These are phyloP conservation scores for Pleurozium schreberi DNA, from an alignment of 225 moss, liverwort and hornwort genomes.

Conservation along the genomic window DNA sequence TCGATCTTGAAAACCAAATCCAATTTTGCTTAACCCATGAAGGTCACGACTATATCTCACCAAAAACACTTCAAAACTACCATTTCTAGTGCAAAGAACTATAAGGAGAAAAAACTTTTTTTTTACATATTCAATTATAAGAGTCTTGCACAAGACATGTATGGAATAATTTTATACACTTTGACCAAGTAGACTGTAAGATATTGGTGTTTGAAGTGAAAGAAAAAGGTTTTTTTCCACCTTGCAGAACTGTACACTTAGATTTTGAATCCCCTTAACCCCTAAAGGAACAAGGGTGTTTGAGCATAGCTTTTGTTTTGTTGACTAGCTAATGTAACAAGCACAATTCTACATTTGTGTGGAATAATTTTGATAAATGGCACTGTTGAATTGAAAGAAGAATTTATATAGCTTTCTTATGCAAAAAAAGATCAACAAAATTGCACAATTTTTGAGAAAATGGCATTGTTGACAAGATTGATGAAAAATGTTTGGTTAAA, in stretches of 20 bases:
- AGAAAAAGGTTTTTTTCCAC: background rate
- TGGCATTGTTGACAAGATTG: too few species aligned
- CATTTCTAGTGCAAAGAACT: background rate
- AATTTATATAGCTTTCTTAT: too few species aligned
- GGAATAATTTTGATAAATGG: too few species aligned
- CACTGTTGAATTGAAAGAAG: too few species aligned
- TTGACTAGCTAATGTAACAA: too few species aligned
- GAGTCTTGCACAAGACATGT: background rate
- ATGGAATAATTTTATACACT: background rate
- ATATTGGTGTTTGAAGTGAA: background rate
- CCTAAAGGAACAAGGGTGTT: too few species aligned
- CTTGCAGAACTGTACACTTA: background rate
- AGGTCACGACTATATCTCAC: background rate
- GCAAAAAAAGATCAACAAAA: too few species aligned
- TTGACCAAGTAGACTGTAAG: background rate
- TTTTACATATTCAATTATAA: background rate
- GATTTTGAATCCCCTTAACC: background rate
- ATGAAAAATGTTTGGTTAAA: too few species aligned
- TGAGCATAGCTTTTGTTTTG: too few species aligned
- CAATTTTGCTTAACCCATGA: background rate
- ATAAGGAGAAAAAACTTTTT: fast-evolving
- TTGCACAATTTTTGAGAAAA: too few species aligned
- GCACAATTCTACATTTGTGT: too few species aligned
- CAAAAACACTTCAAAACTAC: background rate
- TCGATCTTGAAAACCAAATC: background rate